phyloP scores from a whole-genome alignment of 2,329 filamentous ascomycete genomes.

The Verticillium isaacii region DNA sequence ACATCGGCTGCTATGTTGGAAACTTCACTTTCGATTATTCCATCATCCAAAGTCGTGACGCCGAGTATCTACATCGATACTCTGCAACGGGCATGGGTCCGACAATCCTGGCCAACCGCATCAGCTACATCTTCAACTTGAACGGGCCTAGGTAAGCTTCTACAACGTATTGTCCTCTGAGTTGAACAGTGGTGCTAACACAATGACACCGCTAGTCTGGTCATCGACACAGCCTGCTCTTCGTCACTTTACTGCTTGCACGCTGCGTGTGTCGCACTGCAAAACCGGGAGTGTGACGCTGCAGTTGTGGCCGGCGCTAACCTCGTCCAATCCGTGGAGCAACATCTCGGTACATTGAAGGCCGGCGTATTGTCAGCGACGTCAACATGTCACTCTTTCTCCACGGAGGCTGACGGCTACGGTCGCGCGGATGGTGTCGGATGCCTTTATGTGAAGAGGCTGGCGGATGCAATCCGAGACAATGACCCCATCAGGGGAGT shows the following conservation, averaged over 20 bases:
- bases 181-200: too few relatives aligned
- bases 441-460: constrained; percentile 25
- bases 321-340: constrained; percentile 21
- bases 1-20: constrained; percentile 24
- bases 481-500: constrained; percentile 17
- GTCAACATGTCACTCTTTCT: constrained; percentile 25
- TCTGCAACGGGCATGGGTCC: constrained; percentile 23
- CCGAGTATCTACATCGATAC: constrained; percentile 7
- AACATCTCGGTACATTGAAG: constrained; percentile 1
- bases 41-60: constrained; percentile 11
- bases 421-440: constrained; percentile 24
- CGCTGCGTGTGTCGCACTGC: constrained; percentile 20
- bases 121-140: constrained; percentile 31
- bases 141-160: constrained; percentile 18
- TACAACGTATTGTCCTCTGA: too few relatives aligned
- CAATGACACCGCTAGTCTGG: constrained; percentile 14
- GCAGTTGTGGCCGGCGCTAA: constrained; percentile 31
- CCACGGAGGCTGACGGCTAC: constrained; percentile 27
- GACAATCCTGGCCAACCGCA: constrained; percentile 30
- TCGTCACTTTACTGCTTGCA: constrained; percentile 28
- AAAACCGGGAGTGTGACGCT: constrained; percentile 23
- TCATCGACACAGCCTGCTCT: constrained; percentile 35
- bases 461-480: constrained; percentile 20
- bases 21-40: constrained; percentile 19
- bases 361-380: constrained; percentile 14